Evolutionary conservation across 805 yeast genomes (phyloP).

Genomic region (Monosporozyma aerobia): DNA sequence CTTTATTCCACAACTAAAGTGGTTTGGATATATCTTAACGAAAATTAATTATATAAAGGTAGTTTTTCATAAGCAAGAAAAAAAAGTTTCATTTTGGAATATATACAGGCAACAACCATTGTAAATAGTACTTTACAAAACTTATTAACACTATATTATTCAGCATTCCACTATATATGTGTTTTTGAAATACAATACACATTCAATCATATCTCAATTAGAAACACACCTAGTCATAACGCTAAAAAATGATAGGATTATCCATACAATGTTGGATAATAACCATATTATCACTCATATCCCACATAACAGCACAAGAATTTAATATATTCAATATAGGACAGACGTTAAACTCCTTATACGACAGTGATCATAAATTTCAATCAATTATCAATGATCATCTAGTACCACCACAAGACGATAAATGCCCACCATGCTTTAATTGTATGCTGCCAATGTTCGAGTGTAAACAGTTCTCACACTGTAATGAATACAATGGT

Average conservation of each 20-base stretch:
- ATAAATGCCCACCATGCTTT: slow-evolving; percentile 79
- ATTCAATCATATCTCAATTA: too few species aligned
- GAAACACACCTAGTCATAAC: too few species aligned
- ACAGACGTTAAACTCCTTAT: background rate
- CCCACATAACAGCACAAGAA: background rate
- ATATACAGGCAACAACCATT: background rate
- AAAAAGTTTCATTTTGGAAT: too few species aligned
- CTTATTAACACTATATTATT: too few species aligned
- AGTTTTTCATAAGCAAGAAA: background rate
- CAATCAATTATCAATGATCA: background rate
- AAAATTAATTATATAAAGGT: background rate
- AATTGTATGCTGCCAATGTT: slow-evolving; percentile 89
- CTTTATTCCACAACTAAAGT: too few species aligned
- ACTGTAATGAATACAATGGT: slow-evolving; percentile 83
- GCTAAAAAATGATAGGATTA: background rate
- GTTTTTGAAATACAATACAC: background rate
- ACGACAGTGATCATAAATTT: background rate
- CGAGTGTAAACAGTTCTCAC: slow-evolving; percentile 81
- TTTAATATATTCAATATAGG: slow-evolving; percentile 1
- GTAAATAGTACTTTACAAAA: background rate
- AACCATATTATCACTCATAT: background rate
- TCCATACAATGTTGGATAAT: background rate
- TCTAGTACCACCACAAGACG: background rate
- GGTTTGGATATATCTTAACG: too few species aligned
- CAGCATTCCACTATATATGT: too few species aligned